These are phyloP conservation scores for Pseudohalonectria lignicola DNA, from an alignment of 2,329 filamentous ascomycete species.

Conservation along the genomic window DNA sequence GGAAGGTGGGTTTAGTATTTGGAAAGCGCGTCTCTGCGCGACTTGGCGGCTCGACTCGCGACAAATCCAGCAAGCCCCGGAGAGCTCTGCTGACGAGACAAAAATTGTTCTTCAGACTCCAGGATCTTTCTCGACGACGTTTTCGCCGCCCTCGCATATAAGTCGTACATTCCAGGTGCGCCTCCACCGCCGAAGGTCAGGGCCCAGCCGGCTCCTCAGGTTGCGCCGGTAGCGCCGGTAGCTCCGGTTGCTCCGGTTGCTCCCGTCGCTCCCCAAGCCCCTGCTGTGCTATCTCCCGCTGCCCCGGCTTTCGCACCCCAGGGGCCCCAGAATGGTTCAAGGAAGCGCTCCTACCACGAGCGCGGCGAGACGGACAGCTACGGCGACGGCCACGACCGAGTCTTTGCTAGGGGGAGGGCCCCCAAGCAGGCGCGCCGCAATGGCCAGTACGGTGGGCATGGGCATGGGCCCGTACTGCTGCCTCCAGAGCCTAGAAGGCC, in stretches of 20 bases:
- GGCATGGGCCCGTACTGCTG: too few species aligned
- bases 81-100: too few species aligned
- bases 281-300: constrained; percentile 1
- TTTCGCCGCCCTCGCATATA: constrained; percentile 52
- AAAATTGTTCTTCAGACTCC: constrained; percentile 43
- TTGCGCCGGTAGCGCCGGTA: constrained; percentile 7
- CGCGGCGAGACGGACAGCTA: constrained; percentile 26
- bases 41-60: too few species aligned
- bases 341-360: constrained; percentile 47
- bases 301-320: constrained; percentile 6
- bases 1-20: constrained; percentile 48
- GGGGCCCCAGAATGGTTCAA: constrained; percentile 14
- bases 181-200: constrained; percentile 28
- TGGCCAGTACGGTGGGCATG: constrained; percentile 20
- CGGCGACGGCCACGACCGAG: constrained; percentile 18
- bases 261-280: constrained; percentile 11
- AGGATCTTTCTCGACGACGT: constrained; percentile 59
- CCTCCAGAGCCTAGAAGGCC: too few species aligned
- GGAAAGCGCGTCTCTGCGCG: too few species aligned
- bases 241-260: constrained; percentile 5
- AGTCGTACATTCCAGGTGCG: constrained; percentile 47
- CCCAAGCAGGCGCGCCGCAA: constrained; percentile 52
- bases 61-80: too few species aligned
- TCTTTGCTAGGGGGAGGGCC: constrained; percentile 25
- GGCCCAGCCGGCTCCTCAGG: too few species aligned